A percentile compares a stretch with the other conserved stretches of the same genome.
Evolutionary conservation across 169 alveolate genomes (phyloP).

Genomic region (Plasmodium ovale): DNA sequence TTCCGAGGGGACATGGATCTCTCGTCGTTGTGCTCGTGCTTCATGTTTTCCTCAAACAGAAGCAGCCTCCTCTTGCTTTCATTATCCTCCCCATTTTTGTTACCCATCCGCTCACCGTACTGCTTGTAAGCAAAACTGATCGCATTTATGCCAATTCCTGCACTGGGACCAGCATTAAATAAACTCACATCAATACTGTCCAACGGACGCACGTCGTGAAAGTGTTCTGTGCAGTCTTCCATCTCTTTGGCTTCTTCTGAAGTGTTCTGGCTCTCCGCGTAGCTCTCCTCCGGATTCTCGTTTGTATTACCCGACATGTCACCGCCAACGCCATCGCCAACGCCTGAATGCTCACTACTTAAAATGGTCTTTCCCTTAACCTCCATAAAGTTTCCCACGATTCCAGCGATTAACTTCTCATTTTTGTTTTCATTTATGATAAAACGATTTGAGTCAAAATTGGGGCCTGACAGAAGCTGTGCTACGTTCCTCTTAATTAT

Average conservation of each 20-base stretch:
- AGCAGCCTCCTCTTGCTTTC: conserved; percentile 30
- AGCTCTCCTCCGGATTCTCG: not conserved
- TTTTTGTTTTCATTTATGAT: not conserved
- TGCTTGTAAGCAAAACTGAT: not conserved
- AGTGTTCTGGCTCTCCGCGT: not conserved
- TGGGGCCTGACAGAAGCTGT: conserved; percentile 8
- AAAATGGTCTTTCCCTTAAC: conserved; percentile 1
- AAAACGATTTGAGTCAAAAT: not conserved
- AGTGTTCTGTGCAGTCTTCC: not conserved
- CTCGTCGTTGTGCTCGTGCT: conserved; percentile 43
- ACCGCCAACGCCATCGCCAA: not conserved
- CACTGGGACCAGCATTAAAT: not conserved
- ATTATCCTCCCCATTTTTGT: conserved; percentile 3
- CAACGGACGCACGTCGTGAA: conserved; percentile 12
- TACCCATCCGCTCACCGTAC: not conserved
- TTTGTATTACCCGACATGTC: not conserved
- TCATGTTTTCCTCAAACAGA: conserved; percentile 24
- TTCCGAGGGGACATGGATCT: conserved; percentile 2
- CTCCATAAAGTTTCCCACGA: not conserved
- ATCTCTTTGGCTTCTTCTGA: not conserved
- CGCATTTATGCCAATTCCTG: not conserved
- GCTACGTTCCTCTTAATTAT: conserved; percentile 12
- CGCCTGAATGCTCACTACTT: not conserved
- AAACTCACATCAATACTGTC: not conserved
- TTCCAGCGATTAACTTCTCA: not conserved